These are phyloP conservation scores for Margaritispora aquatica DNA, from an alignment of 495 filamentous ascomycete species.

Conservation along the genomic window DNA sequence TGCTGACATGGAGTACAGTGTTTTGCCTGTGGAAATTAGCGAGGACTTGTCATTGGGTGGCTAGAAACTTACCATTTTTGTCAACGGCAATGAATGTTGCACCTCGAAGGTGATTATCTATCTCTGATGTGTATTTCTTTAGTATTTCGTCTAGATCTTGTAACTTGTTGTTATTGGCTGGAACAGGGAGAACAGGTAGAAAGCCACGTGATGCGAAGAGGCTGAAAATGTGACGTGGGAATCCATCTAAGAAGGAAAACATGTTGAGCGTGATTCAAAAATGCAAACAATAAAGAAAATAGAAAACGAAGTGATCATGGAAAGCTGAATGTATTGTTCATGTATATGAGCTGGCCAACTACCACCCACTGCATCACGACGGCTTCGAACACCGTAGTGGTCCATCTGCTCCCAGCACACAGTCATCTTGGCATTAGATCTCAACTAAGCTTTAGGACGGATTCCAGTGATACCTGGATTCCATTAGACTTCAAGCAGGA, in stretches of 20 bases:
- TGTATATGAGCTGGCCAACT: not conserved
- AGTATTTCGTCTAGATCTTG: conserved; percentile 4
- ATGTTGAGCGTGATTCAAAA: not conserved
- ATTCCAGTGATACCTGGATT: not conserved
- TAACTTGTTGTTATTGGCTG: not conserved
- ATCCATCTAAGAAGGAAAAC: not conserved
- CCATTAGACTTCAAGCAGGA: not conserved
- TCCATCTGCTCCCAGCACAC: not conserved
- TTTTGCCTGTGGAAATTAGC: not conserved
- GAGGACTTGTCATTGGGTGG: not conserved
- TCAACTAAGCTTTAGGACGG: not conserved
- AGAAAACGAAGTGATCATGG: not conserved
- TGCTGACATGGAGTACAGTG: not conserved
- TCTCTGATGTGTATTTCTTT: conserved; percentile 3
- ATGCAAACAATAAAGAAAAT: not conserved
- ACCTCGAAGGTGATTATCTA: not conserved
- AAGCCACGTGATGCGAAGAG: not conserved
- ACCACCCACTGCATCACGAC: not conserved
- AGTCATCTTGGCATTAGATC: not conserved
- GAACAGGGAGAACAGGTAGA: not conserved
- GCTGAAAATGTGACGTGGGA: not conserved
- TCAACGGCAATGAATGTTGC: conserved; percentile 1
- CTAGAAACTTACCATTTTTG: not conserved
- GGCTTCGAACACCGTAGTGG: not conserved
- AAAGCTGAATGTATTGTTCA: not conserved